Evolutionary conservation across 2,329 filamentous ascomycete species (phyloP).

Genomic region (Zasmidium angulare): DNA sequence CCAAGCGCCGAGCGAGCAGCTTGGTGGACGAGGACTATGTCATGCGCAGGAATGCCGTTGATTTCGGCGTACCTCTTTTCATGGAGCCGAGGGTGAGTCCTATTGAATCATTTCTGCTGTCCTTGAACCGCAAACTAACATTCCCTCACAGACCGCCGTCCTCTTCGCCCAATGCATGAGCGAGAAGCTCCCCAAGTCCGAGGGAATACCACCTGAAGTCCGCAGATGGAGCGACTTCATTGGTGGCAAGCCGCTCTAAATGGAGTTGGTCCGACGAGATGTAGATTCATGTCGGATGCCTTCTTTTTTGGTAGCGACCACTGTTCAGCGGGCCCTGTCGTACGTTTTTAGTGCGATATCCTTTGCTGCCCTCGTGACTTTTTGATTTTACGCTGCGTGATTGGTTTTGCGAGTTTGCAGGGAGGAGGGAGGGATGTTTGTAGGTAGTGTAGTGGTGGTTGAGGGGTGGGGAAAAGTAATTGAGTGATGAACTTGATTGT

Average conservation of each 20-base stretch:
- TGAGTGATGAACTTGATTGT: neutral
- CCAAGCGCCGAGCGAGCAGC: conserved; percentile 77
- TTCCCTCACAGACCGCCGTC: conserved; percentile 72
- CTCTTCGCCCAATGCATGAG: conserved; percentile 97
- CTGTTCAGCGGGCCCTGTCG: conserved; percentile 13
- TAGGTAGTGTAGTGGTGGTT: neutral
- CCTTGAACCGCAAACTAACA: conserved; percentile 9
- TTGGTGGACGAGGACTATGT: conserved; percentile 93
- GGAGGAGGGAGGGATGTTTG: no score
- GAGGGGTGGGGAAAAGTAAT: neutral
- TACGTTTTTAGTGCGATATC: conserved; percentile 7
- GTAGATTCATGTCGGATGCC: no score
- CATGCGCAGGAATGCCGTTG: conserved; percentile 91
- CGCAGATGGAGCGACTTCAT: conserved; percentile 95
- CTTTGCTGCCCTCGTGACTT: conserved; percentile 14
- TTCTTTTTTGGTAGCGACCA: conserved; percentile 5
- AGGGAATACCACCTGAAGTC: conserved; percentile 89
- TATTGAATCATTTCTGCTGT: neutral
- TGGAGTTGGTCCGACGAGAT: neutral
- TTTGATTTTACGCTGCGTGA: neutral
- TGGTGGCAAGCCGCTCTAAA: conserved; percentile 73
- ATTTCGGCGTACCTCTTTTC: conserved; percentile 96
- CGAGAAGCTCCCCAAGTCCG: conserved; percentile 85
- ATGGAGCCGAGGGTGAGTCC: conserved; percentile 91
- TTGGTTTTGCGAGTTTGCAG: conserved; percentile 4